Conservation (phyloP, 306 rosid genomes). For the Sindora glabra region DNA sequence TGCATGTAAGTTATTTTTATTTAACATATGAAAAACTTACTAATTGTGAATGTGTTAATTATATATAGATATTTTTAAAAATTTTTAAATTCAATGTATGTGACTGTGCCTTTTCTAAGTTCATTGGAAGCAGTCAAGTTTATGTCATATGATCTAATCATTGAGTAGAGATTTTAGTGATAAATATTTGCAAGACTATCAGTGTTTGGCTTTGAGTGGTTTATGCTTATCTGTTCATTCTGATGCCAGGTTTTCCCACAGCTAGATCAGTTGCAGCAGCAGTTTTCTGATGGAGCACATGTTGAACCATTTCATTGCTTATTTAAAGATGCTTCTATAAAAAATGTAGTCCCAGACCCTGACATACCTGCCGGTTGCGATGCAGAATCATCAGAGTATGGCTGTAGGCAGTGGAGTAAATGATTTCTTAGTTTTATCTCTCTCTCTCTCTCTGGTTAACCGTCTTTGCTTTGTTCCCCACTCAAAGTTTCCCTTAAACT, state of each 20-base stretch:
- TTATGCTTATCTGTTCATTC: constrained; percentile 15
- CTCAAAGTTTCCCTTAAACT: neutral
- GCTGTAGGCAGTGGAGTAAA: constrained; percentile 5
- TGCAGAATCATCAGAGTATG: constrained; percentile 75
- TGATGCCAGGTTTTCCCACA: constrained; percentile 59
- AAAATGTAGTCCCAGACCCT: constrained; percentile 76
- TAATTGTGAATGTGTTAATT: too few relatives aligned
- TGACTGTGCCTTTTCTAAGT: too few relatives aligned
- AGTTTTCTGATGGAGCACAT: constrained; percentile 47
- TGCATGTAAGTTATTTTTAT: constrained; percentile 82
- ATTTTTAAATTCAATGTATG: too few relatives aligned
- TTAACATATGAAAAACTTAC: too few relatives aligned
- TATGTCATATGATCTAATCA: too few relatives aligned
- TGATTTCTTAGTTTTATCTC: neutral
- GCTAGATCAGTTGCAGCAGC: constrained; percentile 71
- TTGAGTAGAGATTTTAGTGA: neutral
- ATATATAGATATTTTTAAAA: too few relatives aligned
- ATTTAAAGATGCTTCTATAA: constrained; percentile 44
- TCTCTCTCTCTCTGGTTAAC: neutral
- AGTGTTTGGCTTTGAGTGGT: constrained; percentile 8
- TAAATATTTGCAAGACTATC: neutral
- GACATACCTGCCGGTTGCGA: constrained; percentile 67
- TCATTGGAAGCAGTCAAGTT: too few relatives aligned
- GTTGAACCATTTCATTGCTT: constrained; percentile 42
- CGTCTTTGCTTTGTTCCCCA: neutral